These are phyloP conservation scores for Crithidia expoeki DNA, from an alignment of 208 protist species.

Conservation along the genomic window DNA sequence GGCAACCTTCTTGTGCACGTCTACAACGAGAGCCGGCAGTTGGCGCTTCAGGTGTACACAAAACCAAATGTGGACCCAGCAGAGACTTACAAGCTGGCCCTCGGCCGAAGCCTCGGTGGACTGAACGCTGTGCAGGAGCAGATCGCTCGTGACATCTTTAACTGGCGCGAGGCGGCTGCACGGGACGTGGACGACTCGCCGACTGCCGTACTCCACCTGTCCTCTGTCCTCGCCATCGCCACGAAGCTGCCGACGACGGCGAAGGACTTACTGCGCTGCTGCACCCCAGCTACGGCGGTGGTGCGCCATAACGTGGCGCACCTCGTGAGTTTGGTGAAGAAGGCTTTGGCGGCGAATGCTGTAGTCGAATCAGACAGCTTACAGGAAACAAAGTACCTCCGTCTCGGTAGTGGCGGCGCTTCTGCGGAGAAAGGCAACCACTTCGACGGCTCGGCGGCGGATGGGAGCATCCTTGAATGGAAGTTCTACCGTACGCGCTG, in stretches of 20 bases:
- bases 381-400: background rate
- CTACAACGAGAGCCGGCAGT: conserved; percentile 71
- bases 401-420: background rate
- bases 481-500: conserved; percentile 28
- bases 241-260: conserved; percentile 83
- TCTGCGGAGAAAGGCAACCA: background rate
- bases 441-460: background rate
- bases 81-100: conserved; percentile 67
- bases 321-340: conserved; percentile 67
- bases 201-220: conserved; percentile 78
- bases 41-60: conserved; percentile 93
- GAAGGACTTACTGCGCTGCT: conserved; percentile 73
- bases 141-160: conserved; percentile 76
- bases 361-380: conserved; percentile 9
- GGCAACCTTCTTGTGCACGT: conserved; percentile 90
- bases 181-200: conserved; percentile 86
- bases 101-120: conserved; percentile 78
- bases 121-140: conserved; percentile 59
- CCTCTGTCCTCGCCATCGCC: conserved; percentile 77
- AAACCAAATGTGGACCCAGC: conserved; percentile 87
- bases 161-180: conserved; percentile 83
- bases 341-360: conserved; percentile 34
- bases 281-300: conserved; percentile 73
- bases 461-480: conserved; percentile 17
- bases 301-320: conserved; percentile 62